Evolutionary conservation across 2,329 filamentous ascomycete species (phyloP).

Genomic region (Diaporthe eres): DNA sequence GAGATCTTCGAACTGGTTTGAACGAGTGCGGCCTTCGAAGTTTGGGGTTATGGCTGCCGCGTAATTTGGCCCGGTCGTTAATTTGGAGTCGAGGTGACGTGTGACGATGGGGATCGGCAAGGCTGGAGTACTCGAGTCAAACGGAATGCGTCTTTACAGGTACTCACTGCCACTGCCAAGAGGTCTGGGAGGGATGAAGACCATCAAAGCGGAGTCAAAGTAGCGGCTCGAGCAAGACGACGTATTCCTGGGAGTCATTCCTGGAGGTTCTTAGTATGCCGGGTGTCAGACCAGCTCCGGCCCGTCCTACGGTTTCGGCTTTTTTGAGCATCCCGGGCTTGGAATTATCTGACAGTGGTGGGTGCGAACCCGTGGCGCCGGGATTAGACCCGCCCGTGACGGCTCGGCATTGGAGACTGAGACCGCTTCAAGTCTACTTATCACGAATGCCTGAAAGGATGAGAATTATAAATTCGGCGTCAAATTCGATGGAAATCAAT

Average conservation of each 20-base stretch:
- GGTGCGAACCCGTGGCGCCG: neutral
- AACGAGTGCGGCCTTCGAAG: neutral
- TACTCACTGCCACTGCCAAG: neutral
- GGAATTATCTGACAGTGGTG: neutral
- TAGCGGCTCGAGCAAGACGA: neutral
- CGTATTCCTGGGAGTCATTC: neutral
- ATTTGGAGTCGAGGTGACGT: too few relatives aligned
- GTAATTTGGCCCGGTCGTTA: too few relatives aligned
- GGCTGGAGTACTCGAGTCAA: neutral
- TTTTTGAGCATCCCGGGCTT: neutral
- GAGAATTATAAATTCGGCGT: neutral
- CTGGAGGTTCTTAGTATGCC: neutral
- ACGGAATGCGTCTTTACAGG: neutral
- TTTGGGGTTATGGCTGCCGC: neutral
- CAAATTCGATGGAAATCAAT: accelerated
- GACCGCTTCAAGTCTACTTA: too few relatives aligned
- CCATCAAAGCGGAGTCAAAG: neutral
- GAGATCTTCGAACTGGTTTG: neutral
- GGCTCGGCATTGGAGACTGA: neutral
- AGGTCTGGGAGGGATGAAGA: neutral
- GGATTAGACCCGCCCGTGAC: neutral
- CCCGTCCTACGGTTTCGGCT: neutral
- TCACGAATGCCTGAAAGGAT: too few relatives aligned
- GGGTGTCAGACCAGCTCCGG: neutral
- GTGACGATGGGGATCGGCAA: too few relatives aligned